Percentiles rank a stretch among this genome's conserved stretches.
phyloP scores from a whole-genome alignment of 352 stramenopile genomes.

The Pythium brassicae region DNA sequence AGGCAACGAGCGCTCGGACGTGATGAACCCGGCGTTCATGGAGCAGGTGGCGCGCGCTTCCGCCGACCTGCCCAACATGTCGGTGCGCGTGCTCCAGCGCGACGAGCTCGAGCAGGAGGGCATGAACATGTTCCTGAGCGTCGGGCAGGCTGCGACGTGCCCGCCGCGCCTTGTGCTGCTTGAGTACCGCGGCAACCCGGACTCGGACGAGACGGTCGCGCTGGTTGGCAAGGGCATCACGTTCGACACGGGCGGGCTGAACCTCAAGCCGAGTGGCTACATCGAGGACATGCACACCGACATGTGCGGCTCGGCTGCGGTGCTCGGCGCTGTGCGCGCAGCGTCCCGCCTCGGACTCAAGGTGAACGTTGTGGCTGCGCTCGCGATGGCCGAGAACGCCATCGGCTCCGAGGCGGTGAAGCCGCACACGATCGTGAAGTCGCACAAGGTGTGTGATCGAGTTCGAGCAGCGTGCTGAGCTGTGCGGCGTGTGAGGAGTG shows the following conservation, averaged over 20 bases:
- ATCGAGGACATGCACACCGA: constrained; percentile 93
- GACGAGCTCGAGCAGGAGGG: constrained; percentile 71
- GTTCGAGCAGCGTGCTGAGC: not conserved
- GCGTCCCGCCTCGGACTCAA: constrained; percentile 65
- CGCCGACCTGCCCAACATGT: constrained; percentile 74
- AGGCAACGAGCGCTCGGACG: constrained; percentile 72
- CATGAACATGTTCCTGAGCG: constrained; percentile 84
- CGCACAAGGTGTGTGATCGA: constrained; percentile 47
- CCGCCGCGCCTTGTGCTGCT: constrained; percentile 82
- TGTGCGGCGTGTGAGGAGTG: too few relatives aligned
- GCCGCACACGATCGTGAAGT: constrained; percentile 86
- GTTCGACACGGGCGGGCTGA: constrained; percentile 94
- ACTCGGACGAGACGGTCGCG: constrained; percentile 60
- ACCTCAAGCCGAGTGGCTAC: constrained; percentile 90
- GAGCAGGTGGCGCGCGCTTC: constrained; percentile 65
- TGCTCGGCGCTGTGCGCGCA: constrained; percentile 76
- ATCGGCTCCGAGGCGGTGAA: constrained; percentile 87
- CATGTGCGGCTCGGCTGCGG: constrained; percentile 88
- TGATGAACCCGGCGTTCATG: constrained; percentile 80
- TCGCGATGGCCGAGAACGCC: constrained; percentile 79
- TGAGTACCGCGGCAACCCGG: constrained; percentile 70
- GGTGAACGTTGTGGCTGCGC: constrained; percentile 75
- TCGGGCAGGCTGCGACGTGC: constrained; percentile 68
- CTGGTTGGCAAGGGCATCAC: constrained; percentile 94
- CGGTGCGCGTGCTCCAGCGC: constrained; percentile 69